Conservation (phyloP, 352 stramenopile species). For the Achlya hypogyna region DNA sequence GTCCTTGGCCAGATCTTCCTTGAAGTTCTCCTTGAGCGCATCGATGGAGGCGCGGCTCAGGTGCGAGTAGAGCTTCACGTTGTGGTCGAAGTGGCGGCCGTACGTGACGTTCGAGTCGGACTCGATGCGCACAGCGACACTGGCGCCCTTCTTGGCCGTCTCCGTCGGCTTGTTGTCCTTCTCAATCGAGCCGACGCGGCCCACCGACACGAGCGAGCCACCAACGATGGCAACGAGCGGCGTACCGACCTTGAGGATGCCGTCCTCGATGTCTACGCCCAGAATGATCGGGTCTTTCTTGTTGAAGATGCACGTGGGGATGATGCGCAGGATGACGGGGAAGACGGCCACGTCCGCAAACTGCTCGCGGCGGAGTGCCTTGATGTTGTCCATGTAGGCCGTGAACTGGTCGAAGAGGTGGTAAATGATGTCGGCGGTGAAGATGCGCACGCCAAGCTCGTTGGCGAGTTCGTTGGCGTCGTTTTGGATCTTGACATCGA, state of each 20-base stretch:
- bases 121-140: conserved; percentile 95
- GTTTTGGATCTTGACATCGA: conserved; percentile 96
- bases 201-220: conserved; percentile 79
- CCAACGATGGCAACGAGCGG: conserved; percentile 84
- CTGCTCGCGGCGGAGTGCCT: conserved; percentile 84
- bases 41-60: conserved; percentile 94
- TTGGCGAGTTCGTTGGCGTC: conserved; percentile 87
- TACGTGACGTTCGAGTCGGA: conserved; percentile 95
- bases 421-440: conserved; percentile 99
- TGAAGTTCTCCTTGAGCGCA: conserved; percentile 98
- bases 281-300: conserved; percentile 99
- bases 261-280: conserved; percentile 94
- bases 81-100: conserved; percentile 95
- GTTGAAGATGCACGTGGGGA: conserved; percentile 98
- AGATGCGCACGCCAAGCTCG: conserved; percentile 95
- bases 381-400: conserved; percentile 94
- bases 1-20: conserved; percentile 95
- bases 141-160: conserved; percentile 89
- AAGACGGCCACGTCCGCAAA: conserved; percentile 90
- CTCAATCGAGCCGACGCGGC: conserved; percentile 95
- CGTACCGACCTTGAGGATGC: conserved; percentile 97
- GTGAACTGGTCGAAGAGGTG: conserved; percentile 99
- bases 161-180: conserved; percentile 93
- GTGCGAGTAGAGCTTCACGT: conserved; percentile 76
- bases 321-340: conserved; percentile 94